These are phyloP conservation scores for Fusarium falciforme DNA, from an alignment of 2,329 filamentous ascomycete species.

Conservation along the genomic window DNA sequence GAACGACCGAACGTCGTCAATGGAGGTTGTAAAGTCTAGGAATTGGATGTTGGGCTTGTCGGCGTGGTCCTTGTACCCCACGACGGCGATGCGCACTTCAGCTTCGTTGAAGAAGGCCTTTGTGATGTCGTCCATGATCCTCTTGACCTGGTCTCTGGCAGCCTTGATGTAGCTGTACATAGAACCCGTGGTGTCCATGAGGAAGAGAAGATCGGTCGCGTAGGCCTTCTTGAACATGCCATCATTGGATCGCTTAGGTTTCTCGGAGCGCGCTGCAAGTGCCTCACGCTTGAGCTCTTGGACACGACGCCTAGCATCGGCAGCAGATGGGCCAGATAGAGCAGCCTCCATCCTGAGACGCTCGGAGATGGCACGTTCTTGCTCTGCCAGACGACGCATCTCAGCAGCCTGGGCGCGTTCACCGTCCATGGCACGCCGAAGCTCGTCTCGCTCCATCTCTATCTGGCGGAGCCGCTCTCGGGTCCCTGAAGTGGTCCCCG, in stretches of 20 bases:
- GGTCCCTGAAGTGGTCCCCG: constrained; percentile 6
- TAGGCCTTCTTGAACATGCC: constrained; percentile 49
- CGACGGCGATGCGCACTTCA: constrained; percentile 50
- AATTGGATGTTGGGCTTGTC: constrained; percentile 16
- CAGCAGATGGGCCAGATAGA: constrained; percentile 3
- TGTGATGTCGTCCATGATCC: constrained; percentile 49
- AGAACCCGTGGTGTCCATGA: constrained; percentile 52
- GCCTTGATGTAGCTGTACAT: constrained; percentile 48
- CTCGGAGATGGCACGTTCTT: constrained; percentile 6
- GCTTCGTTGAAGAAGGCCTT: constrained; percentile 48
- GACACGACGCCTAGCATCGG: constrained; percentile 16
- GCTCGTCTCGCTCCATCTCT: constrained; percentile 18
- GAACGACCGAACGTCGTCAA: background rate
- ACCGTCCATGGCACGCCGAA: constrained; percentile 14
- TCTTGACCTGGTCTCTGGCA: constrained; percentile 49
- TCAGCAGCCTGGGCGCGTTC: constrained; percentile 1
- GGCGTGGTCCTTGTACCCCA: constrained; percentile 52
- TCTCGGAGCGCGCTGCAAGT: constrained; percentile 9
- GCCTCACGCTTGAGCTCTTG: constrained; percentile 22
- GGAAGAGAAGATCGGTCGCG: constrained; percentile 52
- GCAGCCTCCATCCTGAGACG: constrained; percentile 15
- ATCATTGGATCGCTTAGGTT: constrained; percentile 10
- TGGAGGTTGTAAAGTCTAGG: constrained; percentile 21
- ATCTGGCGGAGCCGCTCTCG: constrained; percentile 20
- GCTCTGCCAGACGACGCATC: background rate